These are phyloP conservation scores for Hericium erinaceus DNA, from an alignment of 768 basidiomycete species.

Conservation along the genomic window DNA sequence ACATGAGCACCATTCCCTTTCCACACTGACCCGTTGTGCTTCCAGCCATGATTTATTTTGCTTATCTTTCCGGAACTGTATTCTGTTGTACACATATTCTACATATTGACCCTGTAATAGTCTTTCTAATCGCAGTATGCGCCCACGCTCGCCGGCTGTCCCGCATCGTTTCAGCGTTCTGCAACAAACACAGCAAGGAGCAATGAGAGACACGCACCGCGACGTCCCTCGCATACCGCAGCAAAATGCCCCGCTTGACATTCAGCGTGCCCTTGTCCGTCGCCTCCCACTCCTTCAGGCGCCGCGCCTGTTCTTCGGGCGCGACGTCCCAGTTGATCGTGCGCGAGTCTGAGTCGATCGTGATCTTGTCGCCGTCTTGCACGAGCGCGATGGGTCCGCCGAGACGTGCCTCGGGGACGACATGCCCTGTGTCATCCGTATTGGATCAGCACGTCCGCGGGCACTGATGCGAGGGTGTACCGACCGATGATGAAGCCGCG, in stretches of 20 bases:
- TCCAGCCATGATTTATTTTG: too few species aligned
- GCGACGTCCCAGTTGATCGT: conserved; percentile 67
- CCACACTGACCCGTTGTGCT: too few species aligned
- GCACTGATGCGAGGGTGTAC: not conserved
- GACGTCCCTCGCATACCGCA: conserved; percentile 79
- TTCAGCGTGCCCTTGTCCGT: conserved; percentile 55
- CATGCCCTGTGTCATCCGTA: conserved; percentile 36
- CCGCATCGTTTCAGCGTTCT: conserved; percentile 2
- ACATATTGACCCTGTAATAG: too few species aligned
- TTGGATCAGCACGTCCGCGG: not conserved
- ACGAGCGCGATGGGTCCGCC: conserved; percentile 87
- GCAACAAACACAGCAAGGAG: not conserved
- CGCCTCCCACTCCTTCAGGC: conserved; percentile 61
- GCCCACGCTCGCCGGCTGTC: conserved; percentile 70
- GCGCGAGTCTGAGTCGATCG: conserved; percentile 60
- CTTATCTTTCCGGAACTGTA: too few species aligned
- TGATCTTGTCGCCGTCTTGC: conserved; percentile 69
- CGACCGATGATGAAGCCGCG: conserved; percentile 53
- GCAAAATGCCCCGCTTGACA: conserved; percentile 65
- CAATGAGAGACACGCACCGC: conserved; percentile 47
- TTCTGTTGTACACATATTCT: too few species aligned
- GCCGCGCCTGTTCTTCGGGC: conserved; percentile 49
- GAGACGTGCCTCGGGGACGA: conserved; percentile 56
- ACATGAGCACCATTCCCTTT: not conserved
- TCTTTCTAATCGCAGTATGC: conserved; percentile 64